Conservation (phyloP, 2,329 filamentous ascomycete genomes). For the Fusarium lateritium region DNA sequence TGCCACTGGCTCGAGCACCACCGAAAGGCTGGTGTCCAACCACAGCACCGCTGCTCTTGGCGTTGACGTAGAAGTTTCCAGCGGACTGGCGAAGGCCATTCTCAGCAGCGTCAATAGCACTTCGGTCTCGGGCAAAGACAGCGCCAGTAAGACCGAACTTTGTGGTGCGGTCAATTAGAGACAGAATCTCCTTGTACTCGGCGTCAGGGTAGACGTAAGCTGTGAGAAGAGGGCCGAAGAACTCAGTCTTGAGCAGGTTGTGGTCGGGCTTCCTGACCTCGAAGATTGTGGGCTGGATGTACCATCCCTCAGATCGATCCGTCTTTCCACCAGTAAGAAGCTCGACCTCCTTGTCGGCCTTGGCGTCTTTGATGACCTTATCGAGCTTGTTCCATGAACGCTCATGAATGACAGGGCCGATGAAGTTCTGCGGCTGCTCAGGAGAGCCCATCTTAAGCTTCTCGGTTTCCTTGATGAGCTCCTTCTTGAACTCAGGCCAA, state of each 20-base stretch:
- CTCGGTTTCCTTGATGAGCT: conserved; percentile 65
- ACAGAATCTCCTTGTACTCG: conserved; percentile 57
- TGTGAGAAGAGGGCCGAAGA: conserved; percentile 85
- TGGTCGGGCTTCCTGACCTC: conserved; percentile 78
- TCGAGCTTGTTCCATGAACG: conserved; percentile 84
- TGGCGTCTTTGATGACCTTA: conserved; percentile 81
- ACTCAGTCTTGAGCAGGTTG: conserved; percentile 79
- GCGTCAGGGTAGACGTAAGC: conserved; percentile 83
- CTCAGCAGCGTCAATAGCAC: conserved; percentile 75
- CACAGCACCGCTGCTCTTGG: conserved; percentile 80
- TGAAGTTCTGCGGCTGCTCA: conserved; percentile 79
- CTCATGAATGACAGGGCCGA: conserved; percentile 87
- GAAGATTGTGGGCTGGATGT: conserved; percentile 86
- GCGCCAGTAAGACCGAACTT: conserved; percentile 83
- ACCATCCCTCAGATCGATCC: conserved; percentile 71
- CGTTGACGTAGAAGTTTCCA: conserved; percentile 88
- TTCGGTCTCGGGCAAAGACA: conserved; percentile 78
- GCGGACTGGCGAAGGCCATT: conserved; percentile 78
- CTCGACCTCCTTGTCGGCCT: conserved; percentile 78
- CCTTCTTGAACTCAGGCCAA: conserved; percentile 78
- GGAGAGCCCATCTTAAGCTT: conserved; percentile 77
- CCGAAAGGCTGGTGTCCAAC: conserved; percentile 81
- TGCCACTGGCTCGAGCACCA: conserved; percentile 76
- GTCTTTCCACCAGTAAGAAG: conserved; percentile 80
- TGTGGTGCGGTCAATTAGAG: conserved; percentile 74